These are phyloP conservation scores for Hypsizygus marmoreus DNA, from an alignment of 768 basidiomycete species.

Conservation along the genomic window DNA sequence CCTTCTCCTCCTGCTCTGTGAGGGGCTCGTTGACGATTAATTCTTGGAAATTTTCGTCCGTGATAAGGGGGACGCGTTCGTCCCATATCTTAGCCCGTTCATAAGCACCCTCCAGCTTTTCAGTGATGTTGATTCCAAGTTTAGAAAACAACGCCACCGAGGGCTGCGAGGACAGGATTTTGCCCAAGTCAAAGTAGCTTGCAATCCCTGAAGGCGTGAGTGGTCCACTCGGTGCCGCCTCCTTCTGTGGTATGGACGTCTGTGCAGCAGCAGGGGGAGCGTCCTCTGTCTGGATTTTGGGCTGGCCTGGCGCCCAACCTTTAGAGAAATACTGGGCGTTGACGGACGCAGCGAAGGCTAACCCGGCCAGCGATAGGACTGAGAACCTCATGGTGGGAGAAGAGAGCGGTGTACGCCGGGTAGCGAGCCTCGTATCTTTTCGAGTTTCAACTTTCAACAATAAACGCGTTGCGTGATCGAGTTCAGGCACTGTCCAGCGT, in stretches of 20 bases:
- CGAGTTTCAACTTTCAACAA: no score
- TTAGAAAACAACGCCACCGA: conserved; percentile 53
- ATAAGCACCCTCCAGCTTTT: conserved; percentile 40
- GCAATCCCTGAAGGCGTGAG: conserved; percentile 21
- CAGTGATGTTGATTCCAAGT: conserved; percentile 74
- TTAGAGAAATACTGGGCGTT: conserved; percentile 76
- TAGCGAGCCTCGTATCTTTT: conserved; percentile 3
- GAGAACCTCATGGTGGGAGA: conserved; percentile 55
- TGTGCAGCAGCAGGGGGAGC: conserved; percentile 18
- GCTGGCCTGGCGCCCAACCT: conserved; percentile 82
- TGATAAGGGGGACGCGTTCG: conserved; percentile 72
- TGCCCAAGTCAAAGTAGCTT: conserved; percentile 38
- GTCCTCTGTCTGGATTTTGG: conserved; percentile 33
- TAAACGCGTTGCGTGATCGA: background rate
- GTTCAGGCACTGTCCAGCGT: conserved; percentile 6
- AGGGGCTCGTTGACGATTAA: conserved; percentile 71
- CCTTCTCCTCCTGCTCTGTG: conserved; percentile 60
- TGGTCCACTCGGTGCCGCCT: conserved; percentile 22
- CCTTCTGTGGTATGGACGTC: conserved; percentile 23
- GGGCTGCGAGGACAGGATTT: conserved; percentile 53
- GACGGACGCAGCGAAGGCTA: conserved; percentile 38
- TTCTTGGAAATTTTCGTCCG: conserved; percentile 78
- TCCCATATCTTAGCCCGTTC: conserved; percentile 57
- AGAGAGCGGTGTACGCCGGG: conserved; percentile 1
- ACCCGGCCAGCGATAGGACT: conserved; percentile 30